A percentile compares a stretch with the other conserved stretches of the same genome.
Evolutionary conservation across 2,329 filamentous ascomycete species (phyloP).

Genomic region (Ascochyta fabae): DNA sequence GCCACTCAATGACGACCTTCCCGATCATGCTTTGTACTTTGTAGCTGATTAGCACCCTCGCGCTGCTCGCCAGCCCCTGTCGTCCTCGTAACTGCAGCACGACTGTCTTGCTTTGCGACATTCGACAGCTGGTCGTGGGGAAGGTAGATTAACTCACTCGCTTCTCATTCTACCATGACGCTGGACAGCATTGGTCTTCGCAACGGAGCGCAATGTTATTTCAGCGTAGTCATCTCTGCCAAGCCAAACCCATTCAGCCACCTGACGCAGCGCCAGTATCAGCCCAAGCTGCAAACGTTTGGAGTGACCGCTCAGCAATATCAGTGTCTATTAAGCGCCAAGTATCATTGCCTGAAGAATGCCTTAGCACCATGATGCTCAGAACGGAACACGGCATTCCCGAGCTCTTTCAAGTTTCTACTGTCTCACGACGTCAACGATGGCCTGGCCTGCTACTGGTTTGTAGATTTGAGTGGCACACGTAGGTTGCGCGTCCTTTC

Average conservation of each 20-base stretch:
- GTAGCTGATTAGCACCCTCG: conserved; percentile 12
- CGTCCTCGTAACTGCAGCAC: conserved; percentile 15
- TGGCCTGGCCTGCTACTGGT: conserved; percentile 26
- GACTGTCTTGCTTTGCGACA: conserved; percentile 3
- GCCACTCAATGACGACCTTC: conserved; percentile 16
- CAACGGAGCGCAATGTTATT: conserved; percentile 21
- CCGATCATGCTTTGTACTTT: not conserved
- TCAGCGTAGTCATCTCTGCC: conserved; percentile 20
- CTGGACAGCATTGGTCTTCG: not conserved
- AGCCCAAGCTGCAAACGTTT: conserved; percentile 41
- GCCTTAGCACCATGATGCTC: conserved; percentile 42
- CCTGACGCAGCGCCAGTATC: conserved; percentile 41
- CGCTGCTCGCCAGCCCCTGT: conserved; percentile 1
- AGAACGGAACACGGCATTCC: conserved; percentile 40
- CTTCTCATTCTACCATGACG: conserved; percentile 2
- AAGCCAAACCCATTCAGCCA: conserved; percentile 25
- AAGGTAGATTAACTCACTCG: conserved; percentile 1
- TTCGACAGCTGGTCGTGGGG: conserved; percentile 14
- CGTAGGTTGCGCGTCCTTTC: conserved; percentile 26
- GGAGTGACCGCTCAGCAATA: conserved; percentile 27
- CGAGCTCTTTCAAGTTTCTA: conserved; percentile 42
- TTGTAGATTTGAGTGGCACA: conserved; percentile 12
- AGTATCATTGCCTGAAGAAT: conserved; percentile 30
- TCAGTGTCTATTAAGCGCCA: conserved; percentile 27
- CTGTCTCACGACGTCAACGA: conserved; percentile 43